Base-by-base conservation (phyloP, 78 protist species). In the Diacronema lutheri region DNA sequence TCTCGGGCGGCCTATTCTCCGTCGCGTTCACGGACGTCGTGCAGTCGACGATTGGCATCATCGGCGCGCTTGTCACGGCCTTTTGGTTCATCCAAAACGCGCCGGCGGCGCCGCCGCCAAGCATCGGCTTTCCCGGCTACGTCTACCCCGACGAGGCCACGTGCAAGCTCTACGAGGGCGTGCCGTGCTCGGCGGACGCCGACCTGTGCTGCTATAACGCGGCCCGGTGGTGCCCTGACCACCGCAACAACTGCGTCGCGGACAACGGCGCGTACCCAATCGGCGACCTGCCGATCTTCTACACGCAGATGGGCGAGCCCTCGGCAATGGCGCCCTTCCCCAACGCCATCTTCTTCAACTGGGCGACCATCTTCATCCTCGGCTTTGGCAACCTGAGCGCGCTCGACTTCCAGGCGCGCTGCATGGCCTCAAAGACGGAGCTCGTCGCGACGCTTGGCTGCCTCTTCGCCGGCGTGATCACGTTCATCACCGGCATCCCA, bases 381-480 rank as follows among this genome's bases (percentile, higher is more conserved):
- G 81, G 64, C 40, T 50, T 74, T 10, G 81, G 81, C 12, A 74
- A 74, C 40, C 64, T 74, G n/a, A 20, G 29, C 12, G 81, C 81
- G 44, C 62, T 74, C 62, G 81, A 74, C 62, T 74, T 74, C 81
- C 81, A 74, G 62, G 60, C 81, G n/a, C 81, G 81, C 29, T 46
- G 44, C n/a, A 14, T 74, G 29, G 31, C 65, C 16, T 26, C 68
- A 0, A 61, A 61, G 68, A 29, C 68, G 33, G 37, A 13, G 65
- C 0, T 50, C 65, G 50, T 46, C 41, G 41, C 81, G 41, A 13
- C n/a, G 46, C n/a, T 74, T 26, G 81, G 81, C 62, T 50, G 65
- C 62, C 41, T 74, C 44, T 6, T 61, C 68, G 68, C 68, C 37
- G 68, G 33, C 4, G 37, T 13, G 19, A 26, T 61, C 37, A 61